These are phyloP conservation scores for Dovyalis caffra DNA, from an alignment of 345 rosid genomes.

Conservation along the genomic window DNA sequence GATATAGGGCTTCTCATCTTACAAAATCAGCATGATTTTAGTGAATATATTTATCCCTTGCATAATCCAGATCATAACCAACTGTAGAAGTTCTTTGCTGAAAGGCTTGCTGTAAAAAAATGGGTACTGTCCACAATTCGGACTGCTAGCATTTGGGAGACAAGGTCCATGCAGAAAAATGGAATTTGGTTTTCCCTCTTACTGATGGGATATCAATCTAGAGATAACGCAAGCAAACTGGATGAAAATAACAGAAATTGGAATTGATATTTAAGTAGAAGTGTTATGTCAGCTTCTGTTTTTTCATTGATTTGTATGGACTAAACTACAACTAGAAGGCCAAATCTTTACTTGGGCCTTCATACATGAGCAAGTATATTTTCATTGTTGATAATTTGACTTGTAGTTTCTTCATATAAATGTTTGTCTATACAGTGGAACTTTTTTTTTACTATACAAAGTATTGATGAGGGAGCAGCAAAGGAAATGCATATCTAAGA, in stretches of 20 bases:
- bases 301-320: background rate
- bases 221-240: background rate
- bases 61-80: no score
- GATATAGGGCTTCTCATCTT: background rate
- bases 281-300: background rate
- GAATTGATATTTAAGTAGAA: background rate
- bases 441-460: constrained; percentile 2
- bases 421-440: constrained; percentile 12
- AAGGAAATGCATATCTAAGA: background rate
- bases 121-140: background rate
- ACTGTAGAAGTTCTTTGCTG: no score
- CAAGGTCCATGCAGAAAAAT: background rate
- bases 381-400: background rate
- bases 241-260: background rate
- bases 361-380: background rate
- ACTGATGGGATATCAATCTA: background rate
- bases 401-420: constrained; percentile 4
- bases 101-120: background rate
- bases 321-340: background rate
- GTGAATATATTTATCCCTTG: no score
- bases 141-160: background rate
- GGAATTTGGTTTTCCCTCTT: background rate
- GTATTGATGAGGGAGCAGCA: background rate
- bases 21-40: no score
- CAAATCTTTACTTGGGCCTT: background rate